Evolutionary conservation across 1,284 basidiomycete species (phyloP).

Genomic region (Pseudozyma flocculosa): DNA sequence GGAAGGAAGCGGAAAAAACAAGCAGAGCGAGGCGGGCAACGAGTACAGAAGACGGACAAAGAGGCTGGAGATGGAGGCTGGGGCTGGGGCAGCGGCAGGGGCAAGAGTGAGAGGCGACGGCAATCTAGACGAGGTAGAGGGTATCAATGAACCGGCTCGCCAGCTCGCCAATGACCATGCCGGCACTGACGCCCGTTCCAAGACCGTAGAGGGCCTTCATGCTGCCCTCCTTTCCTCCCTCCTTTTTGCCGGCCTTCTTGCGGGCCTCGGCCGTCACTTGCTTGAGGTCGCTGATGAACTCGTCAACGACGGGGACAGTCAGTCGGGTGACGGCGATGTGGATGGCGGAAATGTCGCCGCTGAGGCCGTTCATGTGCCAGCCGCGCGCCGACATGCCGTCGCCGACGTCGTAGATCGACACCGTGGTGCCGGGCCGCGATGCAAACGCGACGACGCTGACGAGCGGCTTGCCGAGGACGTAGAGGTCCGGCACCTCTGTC

Average conservation of each 20-base stretch:
- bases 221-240: conserved; percentile 28
- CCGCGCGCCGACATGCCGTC: conserved; percentile 75
- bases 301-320: conserved; percentile 74
- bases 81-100: too few relatives aligned
- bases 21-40: too few relatives aligned
- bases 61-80: too few relatives aligned
- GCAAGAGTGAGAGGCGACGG: too few relatives aligned
- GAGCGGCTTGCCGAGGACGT: conserved; percentile 82
- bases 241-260: conserved; percentile 15
- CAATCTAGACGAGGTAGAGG: conserved; percentile 35
- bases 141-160: conserved; percentile 63
- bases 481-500: conserved; percentile 70
- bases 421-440: conserved; percentile 52
- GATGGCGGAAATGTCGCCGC: conserved; percentile 71
- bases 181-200: conserved; percentile 80
- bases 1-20: too few relatives aligned
- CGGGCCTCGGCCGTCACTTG: conserved; percentile 59
- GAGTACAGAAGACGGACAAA: too few relatives aligned
- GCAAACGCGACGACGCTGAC: conserved; percentile 88
- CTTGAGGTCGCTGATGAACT: conserved; percentile 79
- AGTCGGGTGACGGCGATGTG: conserved; percentile 90
- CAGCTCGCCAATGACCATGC: conserved; percentile 81
- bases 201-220: conserved; percentile 65
- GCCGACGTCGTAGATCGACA: conserved; percentile 80
- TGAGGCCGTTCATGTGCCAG: conserved; percentile 84